phyloP scores from a whole-genome alignment of 2,329 filamentous ascomycete genomes.

The Sarocladiaceae sp. region DNA sequence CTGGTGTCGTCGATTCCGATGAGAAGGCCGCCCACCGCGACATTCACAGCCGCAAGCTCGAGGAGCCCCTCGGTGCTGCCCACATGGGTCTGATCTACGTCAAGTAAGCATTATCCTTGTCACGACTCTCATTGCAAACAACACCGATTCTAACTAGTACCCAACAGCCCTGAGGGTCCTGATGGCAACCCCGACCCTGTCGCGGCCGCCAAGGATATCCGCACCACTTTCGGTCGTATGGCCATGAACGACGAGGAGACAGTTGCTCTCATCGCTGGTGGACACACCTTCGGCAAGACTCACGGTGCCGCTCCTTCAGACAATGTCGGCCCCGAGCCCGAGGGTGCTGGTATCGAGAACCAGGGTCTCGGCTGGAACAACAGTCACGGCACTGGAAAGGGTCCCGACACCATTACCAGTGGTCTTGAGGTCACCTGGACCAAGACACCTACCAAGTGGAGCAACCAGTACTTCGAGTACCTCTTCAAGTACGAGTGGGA shows the following conservation, averaged over 20 bases:
- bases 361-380: conserved; percentile 71
- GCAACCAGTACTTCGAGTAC: conserved; percentile 67
- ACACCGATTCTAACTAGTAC: no score
- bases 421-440: conserved; percentile 79
- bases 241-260: conserved; percentile 81
- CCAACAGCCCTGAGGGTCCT: conserved; percentile 65
- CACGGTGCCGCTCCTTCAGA: conserved; percentile 63
- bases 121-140: background rate
- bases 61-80: conserved; percentile 60
- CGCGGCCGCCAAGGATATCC: conserved; percentile 65
- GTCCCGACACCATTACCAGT: conserved; percentile 66
- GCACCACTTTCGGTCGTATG: conserved; percentile 70
- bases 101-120: conserved; percentile 33
- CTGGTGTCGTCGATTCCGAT: conserved; percentile 26
- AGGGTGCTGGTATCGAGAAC: conserved; percentile 54
- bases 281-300: conserved; percentile 75
- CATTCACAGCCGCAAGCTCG: conserved; percentile 56
- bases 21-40: conserved; percentile 36
- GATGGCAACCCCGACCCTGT: conserved; percentile 65
- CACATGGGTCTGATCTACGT: conserved; percentile 75
- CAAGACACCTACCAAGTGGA: conserved; percentile 69
- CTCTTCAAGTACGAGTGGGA: conserved; percentile 77
- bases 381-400: conserved; percentile 58
- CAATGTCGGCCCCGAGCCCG: conserved; percentile 62
- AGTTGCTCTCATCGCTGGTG: conserved; percentile 70